Percentiles rank a stretch among this genome's conserved stretches.
Evolutionary conservation across 768 basidiomycete species (phyloP).

Genomic region (Mycena maculata): DNA sequence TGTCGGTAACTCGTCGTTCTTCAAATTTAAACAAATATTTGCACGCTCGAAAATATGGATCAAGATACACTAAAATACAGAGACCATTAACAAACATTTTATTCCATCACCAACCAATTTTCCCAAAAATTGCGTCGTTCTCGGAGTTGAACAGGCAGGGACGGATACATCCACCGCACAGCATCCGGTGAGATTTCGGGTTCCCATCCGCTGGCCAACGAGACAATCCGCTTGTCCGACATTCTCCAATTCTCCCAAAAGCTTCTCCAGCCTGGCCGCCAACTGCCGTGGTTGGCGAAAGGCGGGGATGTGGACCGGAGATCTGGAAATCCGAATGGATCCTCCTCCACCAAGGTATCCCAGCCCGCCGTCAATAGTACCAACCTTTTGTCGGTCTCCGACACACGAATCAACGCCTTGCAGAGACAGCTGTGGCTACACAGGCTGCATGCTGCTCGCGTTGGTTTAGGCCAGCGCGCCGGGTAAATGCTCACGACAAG

Average conservation of each 20-base stretch:
- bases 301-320: neutral
- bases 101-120: slow-evolving; percentile 16
- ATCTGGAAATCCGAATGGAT: neutral
- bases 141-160: neutral
- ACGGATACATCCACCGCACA: slow-evolving; percentile 4
- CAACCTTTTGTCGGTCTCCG: slow-evolving; percentile 13
- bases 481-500: slow-evolving; percentile 51
- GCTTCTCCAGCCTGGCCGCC: neutral
- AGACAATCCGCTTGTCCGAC: slow-evolving; percentile 25
- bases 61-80: too few species aligned
- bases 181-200: slow-evolving; percentile 15
- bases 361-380: slow-evolving; percentile 17
- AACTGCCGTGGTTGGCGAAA: slow-evolving; percentile 7
- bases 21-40: too few species aligned
- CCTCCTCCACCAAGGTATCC: slow-evolving; percentile 9
- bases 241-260: slow-evolving; percentile 27
- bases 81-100: too few species aligned
- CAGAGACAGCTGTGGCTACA: slow-evolving; percentile 18
- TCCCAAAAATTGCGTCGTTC: slow-evolving; percentile 12
- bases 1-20: too few species aligned
- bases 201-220: slow-evolving; percentile 18
- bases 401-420: slow-evolving; percentile 2
- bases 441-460: neutral
- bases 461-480: slow-evolving; percentile 18
- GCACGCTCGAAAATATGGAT: too few species aligned